Percentiles rank a stretch among this genome's conserved stretches.
Evolutionary conservation across 2,329 filamentous ascomycete species (phyloP).

Genomic region (Cordyceps javanica): DNA sequence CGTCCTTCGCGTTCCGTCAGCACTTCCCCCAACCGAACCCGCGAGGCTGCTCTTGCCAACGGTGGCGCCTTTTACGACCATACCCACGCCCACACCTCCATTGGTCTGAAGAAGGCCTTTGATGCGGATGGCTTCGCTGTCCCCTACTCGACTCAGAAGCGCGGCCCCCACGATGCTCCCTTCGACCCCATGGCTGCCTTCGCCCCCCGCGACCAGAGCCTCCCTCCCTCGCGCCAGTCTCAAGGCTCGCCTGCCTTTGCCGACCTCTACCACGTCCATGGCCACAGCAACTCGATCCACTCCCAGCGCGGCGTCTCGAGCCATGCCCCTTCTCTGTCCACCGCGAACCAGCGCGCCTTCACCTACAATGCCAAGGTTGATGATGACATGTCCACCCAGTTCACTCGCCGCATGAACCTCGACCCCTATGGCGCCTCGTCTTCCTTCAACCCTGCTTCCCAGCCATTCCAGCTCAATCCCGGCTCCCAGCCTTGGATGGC

Average conservation of each 20-base stretch:
- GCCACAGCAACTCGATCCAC: slow-evolving; percentile 38
- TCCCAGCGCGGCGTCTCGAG: slow-evolving; percentile 39
- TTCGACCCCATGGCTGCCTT: slow-evolving; percentile 30
- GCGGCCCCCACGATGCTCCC: slow-evolving; percentile 30
- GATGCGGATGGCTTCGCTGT: slow-evolving; percentile 20
- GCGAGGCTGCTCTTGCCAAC: slow-evolving; percentile 40
- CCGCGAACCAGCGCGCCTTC: slow-evolving; percentile 32
- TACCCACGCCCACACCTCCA: slow-evolving; percentile 37
- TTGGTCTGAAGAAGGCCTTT: slow-evolving; percentile 32
- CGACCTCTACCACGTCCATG: slow-evolving; percentile 31
- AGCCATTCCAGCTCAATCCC: slow-evolving; percentile 42
- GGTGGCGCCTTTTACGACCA: slow-evolving; percentile 40
- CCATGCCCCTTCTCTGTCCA: slow-evolving; percentile 40
- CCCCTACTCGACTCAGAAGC: slow-evolving; percentile 25
- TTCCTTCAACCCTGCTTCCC: slow-evolving; percentile 25
- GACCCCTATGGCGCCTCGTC: slow-evolving; percentile 22
- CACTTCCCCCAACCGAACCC: slow-evolving; percentile 53
- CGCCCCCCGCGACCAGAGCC: slow-evolving; percentile 43
- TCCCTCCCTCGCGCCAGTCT: slow-evolving; percentile 50
- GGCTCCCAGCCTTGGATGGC: slow-evolving; percentile 40
- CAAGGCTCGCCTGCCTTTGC: slow-evolving; percentile 35
- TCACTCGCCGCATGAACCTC: slow-evolving; percentile 28
- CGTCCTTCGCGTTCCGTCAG: slow-evolving; percentile 37
- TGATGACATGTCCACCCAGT: slow-evolving; percentile 30
- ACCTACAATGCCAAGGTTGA: slow-evolving; percentile 32